Evolutionary conservation across 2,329 filamentous ascomycete genomes (phyloP), one percentile per base, ranked within the genome.

Genomic region (Pseudocercospora musae): DNA sequence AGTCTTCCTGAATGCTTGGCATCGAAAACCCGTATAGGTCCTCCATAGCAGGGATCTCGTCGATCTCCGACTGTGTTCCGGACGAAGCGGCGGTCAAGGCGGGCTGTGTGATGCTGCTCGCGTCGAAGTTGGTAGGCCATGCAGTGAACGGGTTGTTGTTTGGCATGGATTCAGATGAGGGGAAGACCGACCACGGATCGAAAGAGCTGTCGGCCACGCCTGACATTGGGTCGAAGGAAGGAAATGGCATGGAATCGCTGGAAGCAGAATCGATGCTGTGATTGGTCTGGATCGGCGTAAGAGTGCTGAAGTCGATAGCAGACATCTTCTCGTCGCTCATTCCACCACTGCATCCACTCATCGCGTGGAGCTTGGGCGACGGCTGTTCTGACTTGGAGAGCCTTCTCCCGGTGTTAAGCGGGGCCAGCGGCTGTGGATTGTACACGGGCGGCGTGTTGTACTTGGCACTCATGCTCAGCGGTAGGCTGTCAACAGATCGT

Each of bases 401-500:
- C 25, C 69, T 67, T 42, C 71, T 64, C 15, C 64, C 68, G 1
- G 57, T 62, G 29, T 67, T 61, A 53, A 67, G 60, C 15, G 68
- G 61, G n/a, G 58, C 58, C 37, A 54, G 23, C 18, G 56, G 56
- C 53, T 62, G 60, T 27, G 55, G 25, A 60, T 42, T 52, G 56
- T 63, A 65, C 3, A 40, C 37, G 9, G 59, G 50, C 11, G 61
- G 60, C 13, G 62, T 48, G 42, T 49, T 53, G 60, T 31, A 54
- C 1, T 42, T 15, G 59, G 53, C 56, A 46, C 58, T 62, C 18
- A 59, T 66, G 58, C 71, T 68, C 29, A 74, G 59, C 4, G 81
- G 79, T 42, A 84, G 76, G 67, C 81, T 82, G 68, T 85, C 83
- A 37, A 80, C 77, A 27, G 82, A 85, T 29, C 81, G 80, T 59